Base-by-base conservation (phyloP, 257 asterid genomes). In the Leptodermis oblonga region DNA sequence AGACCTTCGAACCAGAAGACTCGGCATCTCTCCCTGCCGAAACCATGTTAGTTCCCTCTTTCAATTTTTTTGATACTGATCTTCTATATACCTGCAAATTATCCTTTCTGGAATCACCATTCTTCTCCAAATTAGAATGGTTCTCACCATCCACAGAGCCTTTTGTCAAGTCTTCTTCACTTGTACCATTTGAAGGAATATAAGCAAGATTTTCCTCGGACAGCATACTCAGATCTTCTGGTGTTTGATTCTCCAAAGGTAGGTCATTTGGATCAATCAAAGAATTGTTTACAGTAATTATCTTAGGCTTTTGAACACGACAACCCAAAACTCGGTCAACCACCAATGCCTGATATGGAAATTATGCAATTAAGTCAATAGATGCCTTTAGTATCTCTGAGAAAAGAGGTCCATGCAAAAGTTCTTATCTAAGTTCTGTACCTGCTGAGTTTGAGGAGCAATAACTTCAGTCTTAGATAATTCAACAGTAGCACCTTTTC, bases 281-380 rank as follows among this genome's bases (percentile, higher is more conserved):
- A 53, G 71, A 75, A 70, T 53, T 54, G 67, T 46, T 74, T 67
- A 60, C 75, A 34, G 75, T 76, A 54, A 69, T 67, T 39, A 42
- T 56, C 77, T 69, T 67, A 66, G 83, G 87, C 73, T 77, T 85
- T 83, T 73, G 80, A 67, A 86, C 79, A 53, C 96, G 92, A 75
- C 97, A 91, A 67, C 95, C 99, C 80, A 91, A 42, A 74, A 94
- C 89, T 64, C 88, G 87, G 82, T 91, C 95, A 69, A 94, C 99
- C 97, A 89, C 82, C 75, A 79, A 67, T 30, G 23, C 55, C 53
- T 55, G 51, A 23, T 17, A 67, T 36, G 49, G 54, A 58, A 58
- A 23, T 34, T 12, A 65, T 15, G 36, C 18, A 31, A 60, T 42
- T 56, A 46, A 17, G 30, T 48, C 30, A 69, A 53, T 6, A 43